Conservation (phyloP, 2,329 filamentous ascomycete species). For the Pleurostoma richardsiae region DNA sequence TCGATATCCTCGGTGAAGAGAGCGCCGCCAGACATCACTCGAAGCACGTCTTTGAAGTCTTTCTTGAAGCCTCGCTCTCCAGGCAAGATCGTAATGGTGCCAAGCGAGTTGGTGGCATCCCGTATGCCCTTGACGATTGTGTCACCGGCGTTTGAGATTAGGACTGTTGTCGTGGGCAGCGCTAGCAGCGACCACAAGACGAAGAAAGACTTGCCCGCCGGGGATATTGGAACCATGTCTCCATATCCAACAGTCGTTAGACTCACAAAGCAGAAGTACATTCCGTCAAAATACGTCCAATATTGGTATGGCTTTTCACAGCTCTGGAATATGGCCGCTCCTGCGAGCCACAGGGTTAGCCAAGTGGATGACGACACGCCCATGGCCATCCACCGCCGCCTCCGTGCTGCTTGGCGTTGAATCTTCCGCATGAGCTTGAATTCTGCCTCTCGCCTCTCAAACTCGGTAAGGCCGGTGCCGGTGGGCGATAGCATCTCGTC, state of each 20-base stretch:
- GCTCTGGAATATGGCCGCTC: slow-evolving; percentile 66
- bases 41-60: slow-evolving; percentile 37
- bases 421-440: slow-evolving; percentile 81
- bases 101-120: slow-evolving; percentile 50
- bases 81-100: slow-evolving; percentile 56
- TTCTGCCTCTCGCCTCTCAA: slow-evolving; percentile 60
- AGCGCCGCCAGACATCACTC: slow-evolving; percentile 35
- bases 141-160: slow-evolving; percentile 79
- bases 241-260: slow-evolving; percentile 87
- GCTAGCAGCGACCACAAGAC: slow-evolving; percentile 90
- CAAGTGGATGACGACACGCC: slow-evolving; percentile 63
- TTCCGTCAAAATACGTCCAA: slow-evolving; percentile 72
- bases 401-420: slow-evolving; percentile 58
- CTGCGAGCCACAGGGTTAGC: slow-evolving; percentile 72
- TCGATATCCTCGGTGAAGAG: slow-evolving; percentile 33
- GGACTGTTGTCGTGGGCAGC: slow-evolving; percentile 80
- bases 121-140: slow-evolving; percentile 66
- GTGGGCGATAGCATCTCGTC: slow-evolving; percentile 12
- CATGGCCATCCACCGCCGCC: slow-evolving; percentile 71
- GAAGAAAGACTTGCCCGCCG: slow-evolving; percentile 78
- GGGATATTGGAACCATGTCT: slow-evolving; percentile 70
- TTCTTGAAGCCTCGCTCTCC: slow-evolving; percentile 44
- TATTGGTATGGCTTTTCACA: slow-evolving; percentile 47
- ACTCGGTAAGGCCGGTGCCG: slow-evolving; percentile 32
- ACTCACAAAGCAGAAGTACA: slow-evolving; percentile 84